phyloP scores from a whole-genome alignment of 345 rosid species.

The Gossypium australe region DNA sequence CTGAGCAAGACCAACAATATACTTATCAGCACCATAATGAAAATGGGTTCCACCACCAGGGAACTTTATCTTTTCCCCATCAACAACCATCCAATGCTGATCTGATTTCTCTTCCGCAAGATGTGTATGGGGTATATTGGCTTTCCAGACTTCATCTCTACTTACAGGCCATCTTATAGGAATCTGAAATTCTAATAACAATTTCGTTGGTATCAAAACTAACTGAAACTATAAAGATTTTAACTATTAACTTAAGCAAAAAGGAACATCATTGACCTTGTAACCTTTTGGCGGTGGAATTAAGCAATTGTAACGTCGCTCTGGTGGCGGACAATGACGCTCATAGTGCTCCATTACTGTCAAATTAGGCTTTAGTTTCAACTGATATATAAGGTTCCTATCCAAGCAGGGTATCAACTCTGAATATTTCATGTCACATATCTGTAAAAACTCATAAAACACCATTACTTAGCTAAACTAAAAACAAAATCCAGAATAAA shows the following conservation, averaged over 20 bases:
- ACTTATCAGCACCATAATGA: constrained; percentile 92
- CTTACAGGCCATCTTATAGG: constrained; percentile 94
- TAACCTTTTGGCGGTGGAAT: constrained; percentile 85
- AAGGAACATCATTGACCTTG: constrained; percentile 43
- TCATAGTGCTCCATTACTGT: constrained; percentile 95
- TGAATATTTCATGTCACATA: constrained; percentile 71
- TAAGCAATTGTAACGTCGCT: constrained; percentile 84
- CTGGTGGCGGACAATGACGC: constrained; percentile 80
- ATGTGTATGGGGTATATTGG: constrained; percentile 90
- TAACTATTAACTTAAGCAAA: constrained; percentile 4
- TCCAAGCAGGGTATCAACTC: constrained; percentile 95
- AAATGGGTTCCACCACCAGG: constrained; percentile 99
- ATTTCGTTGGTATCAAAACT: constrained; percentile 31
- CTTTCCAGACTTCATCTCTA: constrained; percentile 98
- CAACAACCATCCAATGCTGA: constrained; percentile 98
- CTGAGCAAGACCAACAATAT: constrained; percentile 79
- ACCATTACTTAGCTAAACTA: constrained; percentile 3
- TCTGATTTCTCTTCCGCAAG: constrained; percentile 95
- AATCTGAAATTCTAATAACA: constrained; percentile 62
- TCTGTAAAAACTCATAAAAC: constrained; percentile 29
- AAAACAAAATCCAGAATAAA: neutral
- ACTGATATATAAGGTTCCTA: constrained; percentile 70
- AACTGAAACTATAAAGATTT: constrained; percentile 12
- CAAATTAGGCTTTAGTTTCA: constrained; percentile 70
- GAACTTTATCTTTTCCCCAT: constrained; percentile 89